Base-by-base conservation (phyloP, 495 filamentous ascomycete genomes). In the Evernia prunastri region DNA sequence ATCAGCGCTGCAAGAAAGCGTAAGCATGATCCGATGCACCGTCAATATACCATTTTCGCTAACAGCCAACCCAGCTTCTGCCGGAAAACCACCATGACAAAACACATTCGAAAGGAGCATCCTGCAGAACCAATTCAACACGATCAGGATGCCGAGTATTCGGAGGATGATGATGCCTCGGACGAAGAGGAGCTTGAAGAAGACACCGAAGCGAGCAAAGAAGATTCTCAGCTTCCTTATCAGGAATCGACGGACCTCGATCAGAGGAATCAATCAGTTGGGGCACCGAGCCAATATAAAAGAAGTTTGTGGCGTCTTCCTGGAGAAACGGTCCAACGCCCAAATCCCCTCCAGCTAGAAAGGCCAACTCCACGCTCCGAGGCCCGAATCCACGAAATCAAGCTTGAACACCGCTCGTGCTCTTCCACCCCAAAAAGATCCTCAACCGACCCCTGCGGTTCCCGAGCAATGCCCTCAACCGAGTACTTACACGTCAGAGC, bases 21-120 rank as follows among this genome's bases (percentile, higher is more conserved):
- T 93, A 80, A 67, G 78, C 65, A 51, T 61, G 39, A 27, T 58
- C 68, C 64, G 70, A 65, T 11, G 27, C 12, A 49, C 42, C 13
- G 4, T 37, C 35, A 27, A 63, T 47, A 11, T 64, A 29, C 51
- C 60, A 59, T 3, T 40, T 27, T 39, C 8, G 67, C 66, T 66
- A 31, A 59, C 62, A 56, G 59, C 62, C 56, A 56, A 64, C 61
- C 70, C 74, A 95, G 90, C 69, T 95, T 93, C 74, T 92, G 89
- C 77, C 84, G 91, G 47, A 92, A 93, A 71, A 92, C 90, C 13
- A 93, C 91, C 25, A 84, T 93, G 81, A 89, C 90, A 10, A 95
- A 92, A 72, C 91, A 95, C 67, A 63, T 66, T 36, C 64, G 67
- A 17, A 69, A 66, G 17, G 64, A 66, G 40, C 67, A 69, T 58